phyloP scores from a whole-genome alignment of 2,329 filamentous ascomycete species.

The Aureobasidium subglaciale region DNA sequence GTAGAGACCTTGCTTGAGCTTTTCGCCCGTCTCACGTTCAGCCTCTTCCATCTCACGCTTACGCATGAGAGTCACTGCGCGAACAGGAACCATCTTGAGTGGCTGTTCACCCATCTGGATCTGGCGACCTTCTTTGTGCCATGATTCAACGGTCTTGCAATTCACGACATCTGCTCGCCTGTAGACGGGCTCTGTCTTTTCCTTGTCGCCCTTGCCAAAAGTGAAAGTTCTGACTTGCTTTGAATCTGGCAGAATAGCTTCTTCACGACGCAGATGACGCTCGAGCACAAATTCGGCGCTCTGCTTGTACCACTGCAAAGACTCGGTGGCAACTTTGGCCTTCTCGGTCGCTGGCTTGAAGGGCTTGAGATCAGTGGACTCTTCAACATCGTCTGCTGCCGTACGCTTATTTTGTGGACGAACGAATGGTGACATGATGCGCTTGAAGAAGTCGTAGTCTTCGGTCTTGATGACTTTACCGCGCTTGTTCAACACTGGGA shows the following conservation, averaged over 20 bases:
- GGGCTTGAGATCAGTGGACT: slow-evolving; percentile 67
- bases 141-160: slow-evolving; percentile 89
- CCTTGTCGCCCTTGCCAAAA: slow-evolving; percentile 64
- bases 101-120: slow-evolving; percentile 64
- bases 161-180: slow-evolving; percentile 69
- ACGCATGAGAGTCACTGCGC: slow-evolving; percentile 80
- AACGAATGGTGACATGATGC: slow-evolving; percentile 66
- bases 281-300: slow-evolving; percentile 79
- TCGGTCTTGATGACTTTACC: slow-evolving; percentile 73
- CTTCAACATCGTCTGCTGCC: slow-evolving; percentile 70
- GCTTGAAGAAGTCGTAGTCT: slow-evolving; percentile 81
- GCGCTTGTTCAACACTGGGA: slow-evolving; percentile 68
- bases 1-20: slow-evolving; percentile 80
- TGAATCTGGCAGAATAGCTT: slow-evolving; percentile 67
- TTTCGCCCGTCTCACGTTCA: slow-evolving; percentile 70
- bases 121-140: slow-evolving; percentile 91
- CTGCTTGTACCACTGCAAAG: slow-evolving; percentile 79
- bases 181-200: slow-evolving; percentile 74
- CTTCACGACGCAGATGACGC: slow-evolving; percentile 82
- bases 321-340: slow-evolving; percentile 45
- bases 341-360: slow-evolving; percentile 54
- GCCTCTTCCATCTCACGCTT: slow-evolving; percentile 84
- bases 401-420: slow-evolving; percentile 51
- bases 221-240: slow-evolving; percentile 67
- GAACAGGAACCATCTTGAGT: slow-evolving; percentile 80